A percentile compares a stretch with the other conserved stretches of the same genome.
phyloP scores from a whole-genome alignment of 2,329 filamentous ascomycete species.

The Penicillium sp. region DNA sequence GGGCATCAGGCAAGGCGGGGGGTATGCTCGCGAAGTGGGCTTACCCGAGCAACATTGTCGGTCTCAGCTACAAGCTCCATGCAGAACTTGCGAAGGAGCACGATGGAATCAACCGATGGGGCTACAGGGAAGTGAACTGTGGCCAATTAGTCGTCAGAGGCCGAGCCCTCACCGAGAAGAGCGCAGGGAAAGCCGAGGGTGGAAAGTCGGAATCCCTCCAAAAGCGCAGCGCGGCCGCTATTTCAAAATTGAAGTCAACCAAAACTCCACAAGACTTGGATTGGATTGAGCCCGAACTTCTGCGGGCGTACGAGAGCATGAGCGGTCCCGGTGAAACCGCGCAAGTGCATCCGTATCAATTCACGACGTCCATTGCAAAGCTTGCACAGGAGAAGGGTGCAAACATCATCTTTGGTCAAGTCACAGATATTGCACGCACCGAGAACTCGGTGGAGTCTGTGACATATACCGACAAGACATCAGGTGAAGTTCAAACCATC shows the following conservation, averaged over 20 bases:
- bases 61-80: conserved; percentile 81
- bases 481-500: conserved; percentile 51
- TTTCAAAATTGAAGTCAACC: conserved; percentile 55
- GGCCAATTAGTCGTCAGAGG: conserved; percentile 63
- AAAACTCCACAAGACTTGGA: conserved; percentile 76
- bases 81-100: conserved; percentile 82
- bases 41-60: conserved; percentile 80
- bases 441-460: conserved; percentile 61
- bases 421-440: conserved; percentile 65
- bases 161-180: conserved; percentile 38
- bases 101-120: conserved; percentile 76
- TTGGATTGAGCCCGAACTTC: conserved; percentile 72
- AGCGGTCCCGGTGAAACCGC: conserved; percentile 78
- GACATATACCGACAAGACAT: conserved; percentile 59
- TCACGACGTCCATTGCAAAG: conserved; percentile 80
- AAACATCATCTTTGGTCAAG: conserved; percentile 67
- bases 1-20: conserved; percentile 91
- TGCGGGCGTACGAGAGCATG: conserved; percentile 79
- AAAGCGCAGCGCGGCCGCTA: conserved; percentile 56
- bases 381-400: conserved; percentile 71
- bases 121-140: conserved; percentile 77
- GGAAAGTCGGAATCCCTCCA: conserved; percentile 53
- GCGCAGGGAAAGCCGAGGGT: conserved; percentile 31
- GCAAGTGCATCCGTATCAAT: conserved; percentile 89
- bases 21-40: conserved; percentile 90